phyloP scores from a whole-genome alignment of 2,329 filamentous ascomycete genomes.

The Calonectria ilicicola region DNA sequence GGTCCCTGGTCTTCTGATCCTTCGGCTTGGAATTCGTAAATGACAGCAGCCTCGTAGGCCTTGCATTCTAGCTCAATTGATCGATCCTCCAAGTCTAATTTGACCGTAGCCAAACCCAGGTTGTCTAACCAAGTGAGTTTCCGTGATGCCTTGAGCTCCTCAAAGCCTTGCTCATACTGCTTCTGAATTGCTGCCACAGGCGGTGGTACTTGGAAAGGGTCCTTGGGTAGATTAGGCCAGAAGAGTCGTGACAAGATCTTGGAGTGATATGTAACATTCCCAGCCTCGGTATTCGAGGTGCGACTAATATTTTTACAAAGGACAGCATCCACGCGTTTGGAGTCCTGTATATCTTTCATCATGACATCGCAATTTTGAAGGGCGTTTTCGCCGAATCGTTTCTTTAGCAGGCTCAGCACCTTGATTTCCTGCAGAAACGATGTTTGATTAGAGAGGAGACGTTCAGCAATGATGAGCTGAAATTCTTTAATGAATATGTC shows the following conservation, averaged over 20 bases:
- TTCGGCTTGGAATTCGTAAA: conserved; percentile 80
- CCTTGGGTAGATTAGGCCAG: conserved; percentile 86
- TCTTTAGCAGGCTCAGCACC: conserved; percentile 87
- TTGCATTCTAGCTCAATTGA: conserved; percentile 78
- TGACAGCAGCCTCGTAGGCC: conserved; percentile 89
- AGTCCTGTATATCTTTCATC: conserved; percentile 93
- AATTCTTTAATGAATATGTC: conserved; percentile 96
- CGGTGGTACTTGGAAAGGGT: conserved; percentile 73
- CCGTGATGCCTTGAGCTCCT: conserved; percentile 82
- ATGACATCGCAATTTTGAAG: conserved; percentile 97
- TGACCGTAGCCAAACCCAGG: conserved; percentile 82
- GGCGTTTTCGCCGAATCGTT: conserved; percentile 85
- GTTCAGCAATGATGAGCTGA: conserved; percentile 87
- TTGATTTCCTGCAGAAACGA: conserved; percentile 84
- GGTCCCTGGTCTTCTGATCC: conserved; percentile 49
- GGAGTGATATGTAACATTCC: conserved; percentile 69
- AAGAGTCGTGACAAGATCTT: conserved; percentile 93
- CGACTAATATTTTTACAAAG: conserved; percentile 63
- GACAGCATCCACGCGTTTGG: conserved; percentile 76
- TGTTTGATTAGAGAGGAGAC: conserved; percentile 75
- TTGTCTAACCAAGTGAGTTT: conserved; percentile 91
- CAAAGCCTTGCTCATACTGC: conserved; percentile 81
- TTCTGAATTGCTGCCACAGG: conserved; percentile 72
- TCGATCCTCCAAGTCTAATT: conserved; percentile 86
- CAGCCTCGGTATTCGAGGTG: conserved; percentile 26